Evolutionary conservation across 2,329 filamentous ascomycete species (phyloP), one percentile per base, ranked within the genome.

Genomic region (Cladosporium sp.): DNA sequence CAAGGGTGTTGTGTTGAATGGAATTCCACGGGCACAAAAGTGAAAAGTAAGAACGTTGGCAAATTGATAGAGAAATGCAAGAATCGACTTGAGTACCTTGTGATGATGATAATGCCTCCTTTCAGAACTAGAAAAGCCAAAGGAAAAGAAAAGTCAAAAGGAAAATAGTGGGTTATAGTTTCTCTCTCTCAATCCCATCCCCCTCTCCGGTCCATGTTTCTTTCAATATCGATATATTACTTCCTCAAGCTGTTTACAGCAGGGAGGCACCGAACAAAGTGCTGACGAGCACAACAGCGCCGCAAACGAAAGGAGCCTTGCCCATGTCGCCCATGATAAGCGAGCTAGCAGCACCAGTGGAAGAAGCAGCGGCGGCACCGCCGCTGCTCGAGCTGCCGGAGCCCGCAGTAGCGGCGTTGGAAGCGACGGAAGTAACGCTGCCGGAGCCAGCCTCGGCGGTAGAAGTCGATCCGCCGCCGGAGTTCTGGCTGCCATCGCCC

Each of bases 401-500:
- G 33, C 51, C 51, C 15, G 61, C 62, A 20, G 49, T 29, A 27
- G 50, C 45, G 35, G 53, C 38, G 20, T 55, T 53, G 22, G 56
- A 56, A 15, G 69, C 65, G 39, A 65, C 66, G 13, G 67, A 60
- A 25, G 68, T 73, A 42, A 74, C 70, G 30, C 66, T 65, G 53
- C 78, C 78, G 43, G 73, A 74, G 55, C 73, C 75, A 55, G 78
- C 68, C 46, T 70, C 66, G 27, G 78, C 73, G 52, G 73, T 76
- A 25, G 66, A 70, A 41, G 73, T 68, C 48, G 74, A 74, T 30
- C 65, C 61, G 52, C 74, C 72, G 46, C 79, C 79, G 29, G 78
- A 67, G 52, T 74, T 71, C 69, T 83, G 79, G 54, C 73, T 78
- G 27, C 81, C 81, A 52, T 66, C 49, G 40, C 80, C 81, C 11